These are phyloP conservation scores for Globisporangium nunn DNA, from an alignment of 352 stramenopile genomes.

Conservation along the genomic window DNA sequence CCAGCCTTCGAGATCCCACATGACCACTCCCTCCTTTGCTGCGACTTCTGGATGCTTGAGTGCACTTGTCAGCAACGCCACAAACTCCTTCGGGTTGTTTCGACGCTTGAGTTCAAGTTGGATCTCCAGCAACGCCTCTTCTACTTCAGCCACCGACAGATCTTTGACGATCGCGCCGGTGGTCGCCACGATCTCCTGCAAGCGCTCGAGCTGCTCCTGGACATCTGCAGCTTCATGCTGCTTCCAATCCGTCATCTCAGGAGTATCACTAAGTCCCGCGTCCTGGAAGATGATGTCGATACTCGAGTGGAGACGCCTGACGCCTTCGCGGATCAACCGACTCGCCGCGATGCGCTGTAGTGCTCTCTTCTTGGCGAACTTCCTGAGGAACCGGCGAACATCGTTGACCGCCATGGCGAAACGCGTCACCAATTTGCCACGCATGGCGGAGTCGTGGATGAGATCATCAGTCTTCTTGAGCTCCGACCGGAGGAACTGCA, in stretches of 20 bases:
- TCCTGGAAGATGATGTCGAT: slow-evolving; percentile 6
- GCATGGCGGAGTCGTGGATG: background rate
- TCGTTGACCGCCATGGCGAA: background rate
- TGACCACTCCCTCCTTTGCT: background rate
- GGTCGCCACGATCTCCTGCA: slow-evolving; percentile 10
- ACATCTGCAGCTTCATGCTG: slow-evolving; percentile 7
- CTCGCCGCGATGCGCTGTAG: slow-evolving; percentile 5
- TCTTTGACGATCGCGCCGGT: slow-evolving; percentile 3
- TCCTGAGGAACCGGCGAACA: background rate
- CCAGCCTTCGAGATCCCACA: background rate
- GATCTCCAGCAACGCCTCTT: slow-evolving; percentile 8
- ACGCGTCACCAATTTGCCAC: background rate
- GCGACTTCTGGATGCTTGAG: slow-evolving; percentile 5
- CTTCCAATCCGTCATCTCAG: slow-evolving; percentile 7
- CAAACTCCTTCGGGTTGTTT: slow-evolving; percentile 1
- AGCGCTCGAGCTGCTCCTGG: slow-evolving; percentile 2
- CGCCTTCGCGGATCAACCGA: background rate
- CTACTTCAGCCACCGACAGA: background rate
- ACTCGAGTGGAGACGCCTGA: background rate
- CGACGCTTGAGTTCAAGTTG: slow-evolving; percentile 8
- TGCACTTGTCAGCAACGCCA: slow-evolving; percentile 4
- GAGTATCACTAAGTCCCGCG: background rate
- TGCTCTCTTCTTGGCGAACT: slow-evolving; percentile 2
- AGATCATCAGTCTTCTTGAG: background rate
- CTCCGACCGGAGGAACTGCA: slow-evolving; percentile 1